These are phyloP conservation scores for Triangularia verruculosa DNA, from an alignment of 2,329 filamentous ascomycete species.

Conservation along the genomic window DNA sequence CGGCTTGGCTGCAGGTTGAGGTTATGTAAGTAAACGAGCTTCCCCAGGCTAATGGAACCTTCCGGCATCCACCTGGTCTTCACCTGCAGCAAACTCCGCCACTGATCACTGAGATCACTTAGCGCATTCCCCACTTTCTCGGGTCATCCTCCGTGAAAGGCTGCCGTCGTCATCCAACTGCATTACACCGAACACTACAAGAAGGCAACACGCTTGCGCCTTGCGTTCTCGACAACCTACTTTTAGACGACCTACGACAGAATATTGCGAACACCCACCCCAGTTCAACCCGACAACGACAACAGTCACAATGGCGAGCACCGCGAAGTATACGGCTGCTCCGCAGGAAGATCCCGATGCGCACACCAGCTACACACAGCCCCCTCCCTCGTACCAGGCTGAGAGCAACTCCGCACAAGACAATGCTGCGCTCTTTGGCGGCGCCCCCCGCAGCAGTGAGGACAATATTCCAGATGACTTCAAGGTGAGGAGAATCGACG, in stretches of 20 bases:
- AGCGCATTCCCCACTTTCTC: slow-evolving; percentile 14
- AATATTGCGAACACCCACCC: background rate
- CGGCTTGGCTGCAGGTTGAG: background rate
- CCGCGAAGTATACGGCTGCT: slow-evolving; percentile 78
- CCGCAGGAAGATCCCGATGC: slow-evolving; percentile 85
- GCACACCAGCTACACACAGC: slow-evolving; percentile 60
- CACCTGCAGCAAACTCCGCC: slow-evolving; percentile 14
- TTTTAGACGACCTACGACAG: background rate
- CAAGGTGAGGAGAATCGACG: slow-evolving; percentile 57
- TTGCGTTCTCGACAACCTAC: background rate
- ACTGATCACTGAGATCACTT: slow-evolving; percentile 2
- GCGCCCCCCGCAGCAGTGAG: slow-evolving; percentile 70
- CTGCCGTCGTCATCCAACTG: slow-evolving; percentile 12
- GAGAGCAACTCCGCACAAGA: slow-evolving; percentile 55
- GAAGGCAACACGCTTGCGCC: background rate
- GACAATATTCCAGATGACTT: slow-evolving; percentile 97
- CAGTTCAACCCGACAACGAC: slow-evolving; percentile 36
- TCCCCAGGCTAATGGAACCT: slow-evolving; percentile 8
- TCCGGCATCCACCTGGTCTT: slow-evolving; percentile 12
- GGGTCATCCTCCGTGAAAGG: slow-evolving; percentile 13
- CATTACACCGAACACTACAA: background rate
- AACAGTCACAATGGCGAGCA: slow-evolving; percentile 40
- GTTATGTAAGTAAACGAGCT: background rate
- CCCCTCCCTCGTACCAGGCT: slow-evolving; percentile 76
- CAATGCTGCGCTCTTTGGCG: slow-evolving; percentile 53